Conservation (phyloP, 305 asterid genomes). For the Fraxinus sp. region DNA sequence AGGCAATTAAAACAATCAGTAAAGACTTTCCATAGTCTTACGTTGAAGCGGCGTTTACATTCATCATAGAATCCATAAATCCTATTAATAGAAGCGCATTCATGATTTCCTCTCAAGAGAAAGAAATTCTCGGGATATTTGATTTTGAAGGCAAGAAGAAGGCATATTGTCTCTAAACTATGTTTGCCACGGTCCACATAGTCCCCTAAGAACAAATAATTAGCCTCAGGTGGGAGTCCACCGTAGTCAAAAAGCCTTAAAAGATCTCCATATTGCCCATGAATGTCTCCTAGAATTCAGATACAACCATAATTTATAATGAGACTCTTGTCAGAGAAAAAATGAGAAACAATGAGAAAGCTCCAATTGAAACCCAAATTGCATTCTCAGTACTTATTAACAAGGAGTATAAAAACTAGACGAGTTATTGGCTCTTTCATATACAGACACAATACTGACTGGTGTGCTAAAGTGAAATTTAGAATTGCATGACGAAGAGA, state of each 20-base stretch:
- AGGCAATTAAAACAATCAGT: not conserved
- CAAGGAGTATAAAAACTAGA: not conserved
- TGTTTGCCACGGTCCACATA: constrained; percentile 51
- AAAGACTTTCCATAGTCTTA: not conserved
- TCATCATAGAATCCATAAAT: not conserved
- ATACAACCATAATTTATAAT: constrained; percentile 5
- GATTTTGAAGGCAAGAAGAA: not conserved
- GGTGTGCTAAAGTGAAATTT: constrained; percentile 12
- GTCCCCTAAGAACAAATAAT: constrained; percentile 45
- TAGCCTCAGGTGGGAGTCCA: constrained; percentile 52
- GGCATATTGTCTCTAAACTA: constrained; percentile 25
- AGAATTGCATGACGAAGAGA: not conserved
- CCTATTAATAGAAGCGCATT: not conserved
- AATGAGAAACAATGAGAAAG: not conserved
- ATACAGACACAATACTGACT: not conserved
- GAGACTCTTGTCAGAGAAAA: not conserved
- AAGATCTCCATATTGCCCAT: constrained; percentile 38
- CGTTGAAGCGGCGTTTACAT: not conserved
- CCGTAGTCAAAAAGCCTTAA: constrained; percentile 38
- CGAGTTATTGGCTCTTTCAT: not conserved
- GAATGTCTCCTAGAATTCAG: constrained; percentile 45
- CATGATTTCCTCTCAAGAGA: not conserved
- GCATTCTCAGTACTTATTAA: not conserved
- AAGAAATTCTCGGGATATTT: not conserved
- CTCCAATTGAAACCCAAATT: not conserved